Evolutionary conservation across 2,329 filamentous ascomycete genomes (phyloP).

Genomic region (Hypoxylon sp.): DNA sequence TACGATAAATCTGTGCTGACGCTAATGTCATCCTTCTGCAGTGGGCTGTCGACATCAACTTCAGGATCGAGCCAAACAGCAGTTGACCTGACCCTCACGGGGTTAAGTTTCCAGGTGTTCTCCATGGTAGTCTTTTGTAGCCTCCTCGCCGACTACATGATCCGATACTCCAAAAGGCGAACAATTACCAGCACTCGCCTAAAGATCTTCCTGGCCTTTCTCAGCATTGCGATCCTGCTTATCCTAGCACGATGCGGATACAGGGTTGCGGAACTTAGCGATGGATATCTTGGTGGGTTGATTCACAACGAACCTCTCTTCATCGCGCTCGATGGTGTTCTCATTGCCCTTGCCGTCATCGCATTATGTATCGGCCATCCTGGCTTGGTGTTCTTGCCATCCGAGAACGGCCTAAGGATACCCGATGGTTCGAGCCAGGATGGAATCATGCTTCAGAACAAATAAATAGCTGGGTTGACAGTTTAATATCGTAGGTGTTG

Average conservation of each 20-base stretch:
- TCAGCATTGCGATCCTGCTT: constrained; percentile 66
- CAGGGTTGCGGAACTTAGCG: constrained; percentile 70
- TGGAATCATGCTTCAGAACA: constrained; percentile 20
- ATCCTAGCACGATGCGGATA: constrained; percentile 72
- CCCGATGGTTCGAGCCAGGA: constrained; percentile 4
- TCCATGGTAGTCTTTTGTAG: constrained; percentile 67
- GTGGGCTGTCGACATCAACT: constrained; percentile 59
- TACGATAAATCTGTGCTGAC: constrained; percentile 1
- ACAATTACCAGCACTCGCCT: constrained; percentile 53
- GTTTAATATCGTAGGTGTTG: background rate
- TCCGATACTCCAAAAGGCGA: constrained; percentile 46
- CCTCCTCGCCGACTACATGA: constrained; percentile 62
- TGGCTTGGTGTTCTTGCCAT: constrained; percentile 56
- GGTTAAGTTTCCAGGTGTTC: constrained; percentile 71
- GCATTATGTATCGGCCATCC: constrained; percentile 61
- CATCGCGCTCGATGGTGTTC: constrained; percentile 63
- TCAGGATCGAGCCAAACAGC: constrained; percentile 63
- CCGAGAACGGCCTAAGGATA: constrained; percentile 6
- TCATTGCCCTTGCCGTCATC: constrained; percentile 57
- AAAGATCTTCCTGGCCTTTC: constrained; percentile 65
- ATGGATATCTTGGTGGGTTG: constrained; percentile 68
- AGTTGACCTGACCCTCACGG: constrained; percentile 66
- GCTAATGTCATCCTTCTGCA: background rate
- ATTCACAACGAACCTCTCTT: constrained; percentile 64
- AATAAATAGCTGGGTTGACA: background rate